phyloP scores from a whole-genome alignment of 257 asterid species.

The Osmanthus fragrans region DNA sequence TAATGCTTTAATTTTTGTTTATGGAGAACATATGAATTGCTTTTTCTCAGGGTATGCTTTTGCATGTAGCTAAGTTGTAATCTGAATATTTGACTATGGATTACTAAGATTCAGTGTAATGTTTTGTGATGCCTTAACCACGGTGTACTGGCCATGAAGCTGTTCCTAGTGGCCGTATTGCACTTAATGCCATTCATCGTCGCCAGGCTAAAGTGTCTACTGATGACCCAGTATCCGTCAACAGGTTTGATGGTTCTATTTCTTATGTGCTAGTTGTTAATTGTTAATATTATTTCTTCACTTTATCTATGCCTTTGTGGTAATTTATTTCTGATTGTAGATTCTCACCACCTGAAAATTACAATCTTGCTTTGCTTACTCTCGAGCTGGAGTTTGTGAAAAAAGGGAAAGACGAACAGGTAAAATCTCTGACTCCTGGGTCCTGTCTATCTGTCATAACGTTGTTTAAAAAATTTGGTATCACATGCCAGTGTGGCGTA shows the following conservation, averaged over 20 bases:
- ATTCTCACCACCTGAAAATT: conserved; percentile 80
- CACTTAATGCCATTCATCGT: conserved; percentile 86
- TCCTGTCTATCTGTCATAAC: background rate
- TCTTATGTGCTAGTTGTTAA: background rate
- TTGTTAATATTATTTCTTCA: background rate
- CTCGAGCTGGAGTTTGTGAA: conserved; percentile 95
- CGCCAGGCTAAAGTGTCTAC: conserved; percentile 87
- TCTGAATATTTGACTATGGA: background rate
- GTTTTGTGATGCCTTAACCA: conserved; percentile 60
- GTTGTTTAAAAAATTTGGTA: no score
- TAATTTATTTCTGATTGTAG: conserved; percentile 37
- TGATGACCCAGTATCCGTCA: conserved; percentile 73
- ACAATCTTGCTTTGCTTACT: conserved; percentile 74
- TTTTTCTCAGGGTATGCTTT: background rate
- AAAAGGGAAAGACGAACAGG: conserved; percentile 87
- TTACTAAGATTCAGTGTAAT: conserved; percentile 4
- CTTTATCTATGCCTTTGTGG: conserved; percentile 18
- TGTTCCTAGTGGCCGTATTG: conserved; percentile 66
- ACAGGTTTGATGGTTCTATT: conserved; percentile 47
- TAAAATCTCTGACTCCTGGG: conserved; percentile 25
- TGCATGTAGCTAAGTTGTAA: background rate
- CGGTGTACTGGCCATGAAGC: conserved; percentile 58
- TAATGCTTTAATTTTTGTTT: background rate
- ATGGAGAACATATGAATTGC: background rate
- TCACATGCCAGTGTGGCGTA: no score